Evolutionary conservation across 192 early-diverging fungal genomes (phyloP), one percentile per base, ranked within the genome.

Genomic region (Thamnidium elegans): DNA sequence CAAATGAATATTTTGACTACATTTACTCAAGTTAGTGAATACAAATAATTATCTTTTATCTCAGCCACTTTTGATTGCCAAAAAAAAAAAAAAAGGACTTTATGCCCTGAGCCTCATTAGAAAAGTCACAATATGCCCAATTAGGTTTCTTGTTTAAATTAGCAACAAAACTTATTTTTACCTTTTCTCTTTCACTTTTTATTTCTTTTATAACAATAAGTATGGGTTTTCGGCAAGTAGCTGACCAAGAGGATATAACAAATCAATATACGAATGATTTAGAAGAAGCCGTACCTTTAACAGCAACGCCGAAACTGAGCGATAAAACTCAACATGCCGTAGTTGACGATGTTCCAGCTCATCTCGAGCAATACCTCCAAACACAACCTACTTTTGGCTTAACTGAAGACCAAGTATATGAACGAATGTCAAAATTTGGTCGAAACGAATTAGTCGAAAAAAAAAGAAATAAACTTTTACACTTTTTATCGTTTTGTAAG

Each of bases 301-400:
- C 23, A 1, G 11, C 54, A 32, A 21, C 15, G 6, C 30, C 36
- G 9, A 39, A 39, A 39, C 36, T 6, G 9, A 10, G 36, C 9
- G 36, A 39, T 10, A 10, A 39, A 39, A 39, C 5, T 9, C 5
- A 39, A 6, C 36, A 39, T 3, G 9, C 36, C 5, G 36, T 39
- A 1, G 4, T 39, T 39, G 36, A 80, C 70, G 73, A 82, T 23
- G 70, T 81, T 19, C 44, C 75, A 1, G 71, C 80, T 32, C 78
- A 89, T 42, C 67, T 81, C 15, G 86, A 88, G 48, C 59, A 72
- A 9, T 63, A 80, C 15, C 70, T 90, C 15, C 76, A 86, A 46
- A 90, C 90, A 11, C 73, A 79, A 43, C 88, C 88, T 1, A 67
- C 69, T 4, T 67, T 79, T 10, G 90, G 90, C 51, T 80, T 91